phyloP scores from a whole-genome alignment of 1,284 basidiomycete species.

The Ustilago loliicola region DNA sequence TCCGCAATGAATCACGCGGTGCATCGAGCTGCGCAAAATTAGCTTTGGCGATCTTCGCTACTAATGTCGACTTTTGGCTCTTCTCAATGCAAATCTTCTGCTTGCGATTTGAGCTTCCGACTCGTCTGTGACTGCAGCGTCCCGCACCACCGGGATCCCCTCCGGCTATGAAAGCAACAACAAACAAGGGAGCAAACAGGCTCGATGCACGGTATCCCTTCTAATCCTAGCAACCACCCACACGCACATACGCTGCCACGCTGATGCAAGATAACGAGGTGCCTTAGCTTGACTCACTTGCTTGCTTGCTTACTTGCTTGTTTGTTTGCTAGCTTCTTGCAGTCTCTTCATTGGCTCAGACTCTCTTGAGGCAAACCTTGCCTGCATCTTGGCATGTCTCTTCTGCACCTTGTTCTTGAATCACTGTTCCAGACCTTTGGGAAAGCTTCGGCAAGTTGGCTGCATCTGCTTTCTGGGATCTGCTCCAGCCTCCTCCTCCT shows the following conservation, averaged over 20 bases:
- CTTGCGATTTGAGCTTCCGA: background rate
- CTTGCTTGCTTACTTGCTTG: background rate
- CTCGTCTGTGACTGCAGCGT: background rate
- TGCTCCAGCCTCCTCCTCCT: background rate
- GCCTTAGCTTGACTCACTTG: background rate
- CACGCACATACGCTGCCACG: background rate
- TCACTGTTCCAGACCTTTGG: background rate
- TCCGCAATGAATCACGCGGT: slow-evolving; percentile 15
- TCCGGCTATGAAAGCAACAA: background rate
- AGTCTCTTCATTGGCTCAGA: background rate
- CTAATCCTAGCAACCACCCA: background rate
- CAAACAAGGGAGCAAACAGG: background rate
- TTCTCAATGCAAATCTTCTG: background rate
- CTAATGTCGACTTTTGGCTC: background rate
- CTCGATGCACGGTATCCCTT: background rate
- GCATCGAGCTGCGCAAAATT: slow-evolving; percentile 1
- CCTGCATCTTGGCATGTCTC: background rate
- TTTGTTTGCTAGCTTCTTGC: background rate
- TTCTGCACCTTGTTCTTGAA: background rate
- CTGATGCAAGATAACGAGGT: background rate
- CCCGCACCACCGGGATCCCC: background rate
- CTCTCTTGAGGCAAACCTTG: no score
- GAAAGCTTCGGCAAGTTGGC: background rate
- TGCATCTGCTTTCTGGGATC: background rate
- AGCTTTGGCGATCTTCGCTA: slow-evolving; percentile 1